Evolutionary conservation across 2,329 filamentous ascomycete species (phyloP).

Genomic region (Penicillium concentricum): DNA sequence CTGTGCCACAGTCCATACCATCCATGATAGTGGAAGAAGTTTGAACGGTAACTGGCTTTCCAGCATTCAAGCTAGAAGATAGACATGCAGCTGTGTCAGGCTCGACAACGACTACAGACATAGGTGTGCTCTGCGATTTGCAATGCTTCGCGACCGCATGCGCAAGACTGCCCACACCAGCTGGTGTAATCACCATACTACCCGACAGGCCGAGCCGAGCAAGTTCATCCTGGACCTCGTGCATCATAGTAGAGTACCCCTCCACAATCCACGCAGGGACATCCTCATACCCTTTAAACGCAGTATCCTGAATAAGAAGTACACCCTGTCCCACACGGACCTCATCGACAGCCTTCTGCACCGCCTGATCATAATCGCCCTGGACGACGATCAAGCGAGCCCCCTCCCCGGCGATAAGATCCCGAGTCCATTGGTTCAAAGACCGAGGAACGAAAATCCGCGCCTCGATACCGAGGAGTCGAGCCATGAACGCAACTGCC

Average conservation of each 20-base stretch:
- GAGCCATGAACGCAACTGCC: slow-evolving; percentile 68
- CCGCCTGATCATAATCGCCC: slow-evolving; percentile 64
- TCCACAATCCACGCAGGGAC: slow-evolving; percentile 74
- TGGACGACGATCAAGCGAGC: slow-evolving; percentile 57
- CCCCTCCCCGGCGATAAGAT: slow-evolving; percentile 61
- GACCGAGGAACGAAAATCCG: slow-evolving; percentile 63
- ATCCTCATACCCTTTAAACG: slow-evolving; percentile 64
- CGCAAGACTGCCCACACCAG: slow-evolving; percentile 71
- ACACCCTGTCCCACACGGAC: slow-evolving; percentile 37
- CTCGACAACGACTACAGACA: slow-evolving; percentile 65
- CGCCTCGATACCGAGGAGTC: slow-evolving; percentile 55
- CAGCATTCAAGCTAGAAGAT: slow-evolving; percentile 48
- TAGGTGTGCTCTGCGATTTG: slow-evolving; percentile 46
- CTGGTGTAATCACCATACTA: slow-evolving; percentile 60
- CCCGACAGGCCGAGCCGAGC: slow-evolving; percentile 39
- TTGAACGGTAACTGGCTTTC: slow-evolving; percentile 49
- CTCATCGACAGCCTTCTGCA: slow-evolving; percentile 50
- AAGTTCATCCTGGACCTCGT: slow-evolving; percentile 65
- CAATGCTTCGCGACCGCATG: slow-evolving; percentile 67
- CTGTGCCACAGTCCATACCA: slow-evolving; percentile 70
- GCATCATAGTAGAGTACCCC: slow-evolving; percentile 72
- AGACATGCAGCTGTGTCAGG: slow-evolving; percentile 62
- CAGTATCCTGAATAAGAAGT: slow-evolving; percentile 67
- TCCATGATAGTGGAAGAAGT: slow-evolving; percentile 69
- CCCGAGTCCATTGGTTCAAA: slow-evolving; percentile 56